Evolutionary conservation across 371 early-diverging fungal species (phyloP), one percentile per base, ranked within the genome.

Genomic region (Lichtheimia hyalospora): DNA sequence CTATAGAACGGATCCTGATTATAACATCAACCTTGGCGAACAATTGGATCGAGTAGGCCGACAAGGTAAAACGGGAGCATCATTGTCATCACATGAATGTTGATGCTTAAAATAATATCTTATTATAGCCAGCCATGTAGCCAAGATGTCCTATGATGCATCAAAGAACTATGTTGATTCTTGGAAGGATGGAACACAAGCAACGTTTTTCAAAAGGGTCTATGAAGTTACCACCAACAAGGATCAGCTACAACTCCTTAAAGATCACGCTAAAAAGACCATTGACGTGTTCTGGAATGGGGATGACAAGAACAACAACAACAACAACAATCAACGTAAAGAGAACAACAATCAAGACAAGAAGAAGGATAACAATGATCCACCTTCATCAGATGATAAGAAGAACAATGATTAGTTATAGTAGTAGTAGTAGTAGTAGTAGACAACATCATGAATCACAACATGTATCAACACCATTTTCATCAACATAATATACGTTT

Each of bases 151-250:
- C 5, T 49, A 48, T 40, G 57, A 49, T 5, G 60, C 56, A 14
- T 24, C 43, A n/a, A 50, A 58, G 12, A 24, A 52, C 1, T 66
- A 66, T 40, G 42, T 53, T 34, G 52, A 57, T 13, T 61, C 61
- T 4, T 66, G 66, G 66, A 61, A 60, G 54, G 66, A 66, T 54
- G 66, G 66, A 7, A 52, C 61, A 2, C 66, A 66, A n/a, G 43
- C 49, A 8, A 24, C 57, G 13, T 66, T 66, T 49, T 66, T 66
- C 20, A 23, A 51, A 15, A 20, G 61, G 15, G 57, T 61, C 12
- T 66, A 48, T 21, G 66, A 66, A 44, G 57, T 52, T 15, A 16
- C 52, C 16, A 53, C 53, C 24, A 39, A 58, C 23, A 49, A 49
- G 40, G 40, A 50, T 39, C 58, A 58, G 18, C 18, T 58, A 14